Evolutionary conservation across 805 yeast genomes (phyloP), one percentile per base, ranked within the genome.

Genomic region (Candida oleophila): DNA sequence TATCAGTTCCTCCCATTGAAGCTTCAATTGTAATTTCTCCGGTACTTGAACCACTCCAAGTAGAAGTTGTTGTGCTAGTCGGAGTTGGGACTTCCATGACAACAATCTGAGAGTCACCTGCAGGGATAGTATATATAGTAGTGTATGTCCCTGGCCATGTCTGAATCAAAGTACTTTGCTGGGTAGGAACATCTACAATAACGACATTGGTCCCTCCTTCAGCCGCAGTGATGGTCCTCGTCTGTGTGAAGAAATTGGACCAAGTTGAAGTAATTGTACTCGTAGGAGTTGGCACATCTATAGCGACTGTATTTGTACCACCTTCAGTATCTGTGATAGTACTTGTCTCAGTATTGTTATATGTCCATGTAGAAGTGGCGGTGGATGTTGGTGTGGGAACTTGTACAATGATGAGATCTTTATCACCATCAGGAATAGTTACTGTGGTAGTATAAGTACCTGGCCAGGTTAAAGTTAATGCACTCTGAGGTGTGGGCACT

Each of bases 381-480:
- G 41, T 38, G n/a, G 25, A 8, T 8, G 28, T 4, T 15, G 46
- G 46, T 11, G 36, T 38, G 18, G 48, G 46, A 5, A 45, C 48
- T 3, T 25, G 11, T 7, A 45, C 41, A 2, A 11, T 20, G 18
- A 41, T 46, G 14, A 46, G 41, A 12, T 14, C 45, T 16, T 32
- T 42, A 11, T 35, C 42, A 36, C 28, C 42, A 5, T 20, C 16
- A 7, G 42, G 41, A 5, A 32, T 22, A 37, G 45, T 35, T n/a
- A 7, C 8, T 5, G 41, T 38, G 5, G 41, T 38, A 15, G 41
- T 38, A 11, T n/a, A 20, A 16, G 44, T 35, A 20, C 44, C 43
- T 3, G 52, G 49, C 51, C 50, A 53, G 2, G 51, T 45, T 20
- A 2, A 3, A 2, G 97, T 91, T 67, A 85, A 86, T 56, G 64